Evolutionary conservation across 257 asterid species (phyloP).

Genomic region (Nicotiana paniculata): DNA sequence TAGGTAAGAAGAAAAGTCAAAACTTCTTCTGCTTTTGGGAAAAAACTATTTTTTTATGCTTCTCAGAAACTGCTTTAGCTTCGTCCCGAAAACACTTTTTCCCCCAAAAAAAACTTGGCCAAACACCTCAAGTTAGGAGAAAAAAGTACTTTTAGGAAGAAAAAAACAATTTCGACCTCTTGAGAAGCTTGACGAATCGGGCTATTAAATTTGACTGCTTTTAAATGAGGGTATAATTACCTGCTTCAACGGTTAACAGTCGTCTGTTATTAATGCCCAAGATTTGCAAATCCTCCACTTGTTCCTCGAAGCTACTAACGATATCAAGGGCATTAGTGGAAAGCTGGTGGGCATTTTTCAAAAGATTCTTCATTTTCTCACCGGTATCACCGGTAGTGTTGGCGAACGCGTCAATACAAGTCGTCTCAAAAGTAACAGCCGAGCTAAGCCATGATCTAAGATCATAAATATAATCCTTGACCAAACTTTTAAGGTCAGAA

Average conservation of each 20-base stretch:
- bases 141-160: too few species aligned
- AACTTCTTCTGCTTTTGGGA: too few species aligned
- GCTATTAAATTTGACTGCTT: not conserved
- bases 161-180: too few species aligned
- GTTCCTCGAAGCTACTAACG: not conserved
- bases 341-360: slow-evolving; percentile 14
- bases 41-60: too few species aligned
- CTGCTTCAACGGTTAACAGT: not conserved
- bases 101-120: too few species aligned
- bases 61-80: too few species aligned
- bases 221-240: not conserved
- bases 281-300: not conserved
- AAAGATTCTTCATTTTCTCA: slow-evolving; percentile 19
- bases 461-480: slow-evolving; percentile 7
- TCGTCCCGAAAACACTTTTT: too few species aligned
- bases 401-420: slow-evolving; percentile 28
- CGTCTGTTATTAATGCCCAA: not conserved
- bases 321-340: slow-evolving; percentile 28
- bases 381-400: slow-evolving; percentile 24
- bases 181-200: too few species aligned
- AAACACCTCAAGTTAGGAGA: too few species aligned
- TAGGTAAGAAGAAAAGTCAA: too few species aligned
- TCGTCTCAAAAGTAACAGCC: slow-evolving; percentile 14
- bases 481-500: not conserved
- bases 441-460: slow-evolving; percentile 30